A percentile compares a stretch with the other conserved stretches of the same genome.
Conservation (phyloP, 108 stramenopile species). For the Nitzschia putrida region DNA sequence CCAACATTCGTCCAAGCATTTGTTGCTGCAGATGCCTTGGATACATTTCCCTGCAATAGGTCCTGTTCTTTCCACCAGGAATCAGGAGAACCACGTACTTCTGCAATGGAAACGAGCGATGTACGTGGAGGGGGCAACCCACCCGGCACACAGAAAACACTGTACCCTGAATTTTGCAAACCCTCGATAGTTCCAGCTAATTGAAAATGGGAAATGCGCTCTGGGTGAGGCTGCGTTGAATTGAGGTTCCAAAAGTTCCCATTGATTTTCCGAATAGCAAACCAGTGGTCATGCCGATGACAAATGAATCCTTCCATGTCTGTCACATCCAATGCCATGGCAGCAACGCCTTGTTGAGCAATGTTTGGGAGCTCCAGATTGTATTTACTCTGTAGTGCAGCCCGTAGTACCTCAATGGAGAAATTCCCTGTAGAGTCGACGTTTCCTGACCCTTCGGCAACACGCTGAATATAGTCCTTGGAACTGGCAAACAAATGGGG, state of each 20-base stretch:
- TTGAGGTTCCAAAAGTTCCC: conserved; percentile 86
- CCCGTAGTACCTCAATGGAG: conserved; percentile 76
- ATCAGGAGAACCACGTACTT: conserved; percentile 38
- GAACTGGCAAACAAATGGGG: conserved; percentile 29
- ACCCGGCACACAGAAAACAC: conserved; percentile 30
- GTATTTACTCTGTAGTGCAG: conserved; percentile 53
- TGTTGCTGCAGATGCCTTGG: conserved; percentile 42
- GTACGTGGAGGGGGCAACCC: conserved; percentile 24
- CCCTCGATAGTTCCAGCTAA: conserved; percentile 73
- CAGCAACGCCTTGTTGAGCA: conserved; percentile 40
- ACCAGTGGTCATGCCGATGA: conserved; percentile 81
- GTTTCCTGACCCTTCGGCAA: conserved; percentile 73
- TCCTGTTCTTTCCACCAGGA: conserved; percentile 83
- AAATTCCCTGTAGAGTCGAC: conserved; percentile 84
- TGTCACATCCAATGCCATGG: conserved; percentile 51
- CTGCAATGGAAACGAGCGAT: conserved; percentile 16
- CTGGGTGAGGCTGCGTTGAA: conserved; percentile 66
- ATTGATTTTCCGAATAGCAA: conserved; percentile 85
- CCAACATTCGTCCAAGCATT: conserved; percentile 79
- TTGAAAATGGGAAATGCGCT: conserved; percentile 73
- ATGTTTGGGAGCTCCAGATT: conserved; percentile 55
- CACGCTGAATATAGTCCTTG: conserved; percentile 69
- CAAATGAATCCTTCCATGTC: conserved; percentile 77
- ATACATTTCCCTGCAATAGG: conserved; percentile 59
- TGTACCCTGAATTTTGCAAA: conserved; percentile 58